Base-by-base conservation (phyloP, 2,329 filamentous ascomycete species). In the Chrysoporthe puriensis region DNA sequence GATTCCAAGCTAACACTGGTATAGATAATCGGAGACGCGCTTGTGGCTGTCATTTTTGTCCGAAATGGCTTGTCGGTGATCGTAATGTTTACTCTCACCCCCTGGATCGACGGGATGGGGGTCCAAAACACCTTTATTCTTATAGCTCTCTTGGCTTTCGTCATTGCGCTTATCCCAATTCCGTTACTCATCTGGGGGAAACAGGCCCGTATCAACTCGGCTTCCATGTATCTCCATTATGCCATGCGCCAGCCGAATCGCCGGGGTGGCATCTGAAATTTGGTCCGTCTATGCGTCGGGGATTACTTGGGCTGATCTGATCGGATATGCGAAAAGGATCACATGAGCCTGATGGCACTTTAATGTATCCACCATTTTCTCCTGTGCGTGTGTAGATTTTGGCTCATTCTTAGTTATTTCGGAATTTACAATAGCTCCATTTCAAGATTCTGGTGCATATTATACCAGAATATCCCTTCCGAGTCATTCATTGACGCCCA, bases 81-180 rank as follows among this genome's bases (percentile, higher is more conserved):
- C 0, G 54, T 77, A 1, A 73, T 74, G 0, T 79, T 77, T 11
- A 70, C 72, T 0, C 68, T 78, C 0, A 72, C 73, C 0, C 74
- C 76, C 0, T 78, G 77, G 77, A 73, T 77, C 69, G 67, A 67
- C 1, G 69, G 40, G 0, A 77, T 78, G 75, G 74, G 77, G 2
- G 63, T 79, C 1, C 70, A 64, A 0, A 73, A 74, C 26, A 75
- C 26, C 59, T 42, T 64, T 34, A 62, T 62, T 9, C 48, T 50
- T 18, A 18, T 50, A 14, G 48, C 48, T 11, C 8, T 46, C 16
- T 1, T 62, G 16, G 59, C 59, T 43, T 42, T 46, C 6, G 36
- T 62, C 14, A 62, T 46, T 9, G n/a, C 43, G 42, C 13, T 16
- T 9, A 43, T 62, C 42, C 59, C 59, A 18, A 13, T 62, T 26